Evolutionary conservation across 352 stramenopile genomes (phyloP), one percentile per base, ranked within the genome.

Genomic region (Phytophthora hibernalis): DNA sequence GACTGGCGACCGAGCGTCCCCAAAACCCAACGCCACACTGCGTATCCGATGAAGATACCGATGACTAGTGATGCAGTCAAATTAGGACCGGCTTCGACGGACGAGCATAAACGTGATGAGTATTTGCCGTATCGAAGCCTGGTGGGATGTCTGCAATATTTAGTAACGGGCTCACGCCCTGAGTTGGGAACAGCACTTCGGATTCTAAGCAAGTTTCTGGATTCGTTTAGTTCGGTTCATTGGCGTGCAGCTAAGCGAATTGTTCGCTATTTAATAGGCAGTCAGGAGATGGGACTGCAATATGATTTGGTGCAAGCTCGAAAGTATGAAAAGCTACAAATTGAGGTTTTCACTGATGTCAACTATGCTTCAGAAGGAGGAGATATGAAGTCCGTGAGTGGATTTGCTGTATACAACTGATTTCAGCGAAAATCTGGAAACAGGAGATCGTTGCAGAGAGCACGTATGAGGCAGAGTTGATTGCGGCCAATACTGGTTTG

Each of bases 391-490:
- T 59, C 54, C 3, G 54, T 59, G 7, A 55, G 35, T 53, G 53
- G 47, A 1, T 69, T 64, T 26, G 48, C 28, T 13, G 52, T 69
- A 12, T 59, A 37, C 42, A 64, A 37, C 26, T 64, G 16, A 64
- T 64, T 42, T 54, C 47, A 11, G 47, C 61, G 1, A 69, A 64
- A 37, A 58, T 53, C 43, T 69, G 45, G 53, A 68, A 62, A 8
- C 42, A 57, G 21, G 33, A 48, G 12, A 53, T 45, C 5, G 2
- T 69, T n/a, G 49, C 52, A 13, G 22, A 51, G 13, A 47, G 44
- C 33, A 61, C 60, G 2, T 56, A 45, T 69, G 48, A 66, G n/a
- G 58, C 28, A 13, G 50, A 68, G 50, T 45, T 61, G 43, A 66
- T 66, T 33, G 58, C 49, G 3, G 40, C 59, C 0, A 68, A 61